Evolutionary conservation across 108 stramenopile species (phyloP).

Genomic region (Skeletonema marinoi): DNA sequence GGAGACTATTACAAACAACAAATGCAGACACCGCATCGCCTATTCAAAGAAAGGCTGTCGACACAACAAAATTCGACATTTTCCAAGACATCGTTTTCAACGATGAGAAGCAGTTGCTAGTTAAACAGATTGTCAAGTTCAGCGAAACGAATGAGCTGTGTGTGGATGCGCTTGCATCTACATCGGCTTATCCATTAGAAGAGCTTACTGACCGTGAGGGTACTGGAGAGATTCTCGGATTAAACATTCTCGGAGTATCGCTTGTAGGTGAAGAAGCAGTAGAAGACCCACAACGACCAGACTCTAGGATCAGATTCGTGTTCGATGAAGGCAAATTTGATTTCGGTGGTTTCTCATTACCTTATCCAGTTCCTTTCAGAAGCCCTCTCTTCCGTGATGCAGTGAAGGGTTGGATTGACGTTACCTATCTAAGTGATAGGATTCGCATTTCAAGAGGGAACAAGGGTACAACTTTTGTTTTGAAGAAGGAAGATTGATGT

Average conservation of each 20-base stretch:
- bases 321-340: slow-evolving; percentile 89
- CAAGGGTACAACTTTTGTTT: slow-evolving; percentile 87
- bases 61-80: slow-evolving; percentile 75
- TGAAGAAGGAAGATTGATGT: slow-evolving; percentile 72
- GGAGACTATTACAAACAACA: slow-evolving; percentile 77
- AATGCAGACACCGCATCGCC: slow-evolving; percentile 85
- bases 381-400: slow-evolving; percentile 79
- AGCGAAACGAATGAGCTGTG: slow-evolving; percentile 55
- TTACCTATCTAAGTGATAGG: slow-evolving; percentile 83
- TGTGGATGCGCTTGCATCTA: slow-evolving; percentile 83
- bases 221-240: slow-evolving; percentile 72
- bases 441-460: slow-evolving; percentile 84
- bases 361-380: slow-evolving; percentile 87
- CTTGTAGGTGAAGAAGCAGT: slow-evolving; percentile 76
- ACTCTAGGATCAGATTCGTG: slow-evolving; percentile 80
- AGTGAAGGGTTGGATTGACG: slow-evolving; percentile 90
- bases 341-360: slow-evolving; percentile 50
- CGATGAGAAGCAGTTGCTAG: slow-evolving; percentile 54
- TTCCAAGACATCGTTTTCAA: slow-evolving; percentile 82
- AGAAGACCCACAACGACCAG: slow-evolving; percentile 67
- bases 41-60: slow-evolving; percentile 86
- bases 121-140: slow-evolving; percentile 85
- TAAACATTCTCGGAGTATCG: slow-evolving; percentile 82
- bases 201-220: slow-evolving; percentile 76
- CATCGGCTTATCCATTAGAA: slow-evolving; percentile 75